phyloP scores from a whole-genome alignment of 208 protist genomes.

The Angomonas deanei region DNA sequence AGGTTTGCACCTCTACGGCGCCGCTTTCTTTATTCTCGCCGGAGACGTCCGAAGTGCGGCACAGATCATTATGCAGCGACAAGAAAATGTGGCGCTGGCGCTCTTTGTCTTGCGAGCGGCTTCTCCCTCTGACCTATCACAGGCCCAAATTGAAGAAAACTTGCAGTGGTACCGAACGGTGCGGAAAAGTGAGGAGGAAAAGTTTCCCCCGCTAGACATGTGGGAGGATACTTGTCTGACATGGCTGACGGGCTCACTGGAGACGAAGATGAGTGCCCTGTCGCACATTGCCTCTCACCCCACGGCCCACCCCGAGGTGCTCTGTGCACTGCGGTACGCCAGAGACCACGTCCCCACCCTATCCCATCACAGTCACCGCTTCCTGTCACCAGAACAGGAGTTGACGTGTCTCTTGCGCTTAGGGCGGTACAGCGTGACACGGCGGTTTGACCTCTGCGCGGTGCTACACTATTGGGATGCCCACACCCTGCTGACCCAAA shows the following conservation, averaged over 20 bases:
- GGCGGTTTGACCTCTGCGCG: constrained; percentile 36
- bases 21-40: constrained; percentile 92
- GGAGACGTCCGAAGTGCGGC: constrained; percentile 78
- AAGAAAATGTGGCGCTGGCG: constrained; percentile 54
- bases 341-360: constrained; percentile 34
- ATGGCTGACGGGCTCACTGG: constrained; percentile 40
- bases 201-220: constrained; percentile 33
- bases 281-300: constrained; percentile 32
- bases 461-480: constrained; percentile 53
- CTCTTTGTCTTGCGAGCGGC: constrained; percentile 71
- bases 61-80: constrained; percentile 82
- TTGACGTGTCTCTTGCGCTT: constrained; percentile 45
- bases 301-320: constrained; percentile 48
- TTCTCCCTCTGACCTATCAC: constrained; percentile 4
- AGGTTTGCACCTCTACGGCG: constrained; percentile 78
- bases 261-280: constrained; percentile 20
- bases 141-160: constrained; percentile 6
- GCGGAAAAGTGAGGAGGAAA: constrained; percentile 14
- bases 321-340: constrained; percentile 50
- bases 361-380: constrained; percentile 25
- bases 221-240: constrained; percentile 59
- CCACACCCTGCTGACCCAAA: constrained; percentile 22
- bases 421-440: constrained; percentile 44
- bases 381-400: constrained; percentile 36
- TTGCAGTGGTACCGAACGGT: constrained; percentile 25